Conservation (phyloP, 768 basidiomycete species). For the Suillus plorans region DNA sequence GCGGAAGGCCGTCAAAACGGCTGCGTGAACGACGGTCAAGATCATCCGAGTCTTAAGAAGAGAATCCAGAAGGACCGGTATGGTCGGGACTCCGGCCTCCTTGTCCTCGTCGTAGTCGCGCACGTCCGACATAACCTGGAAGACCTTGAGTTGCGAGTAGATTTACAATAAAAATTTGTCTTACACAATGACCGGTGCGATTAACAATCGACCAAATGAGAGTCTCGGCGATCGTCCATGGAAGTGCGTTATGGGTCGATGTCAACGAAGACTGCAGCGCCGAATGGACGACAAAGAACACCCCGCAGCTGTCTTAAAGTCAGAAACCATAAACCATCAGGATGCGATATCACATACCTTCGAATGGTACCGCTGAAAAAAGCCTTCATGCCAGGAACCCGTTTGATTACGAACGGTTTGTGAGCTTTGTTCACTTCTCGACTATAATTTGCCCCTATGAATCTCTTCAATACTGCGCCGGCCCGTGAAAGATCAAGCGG, state of each 20-base stretch:
- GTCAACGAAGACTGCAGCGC: too few species aligned
- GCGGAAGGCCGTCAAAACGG: not conserved
- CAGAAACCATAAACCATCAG: not conserved
- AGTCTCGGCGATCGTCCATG: too few species aligned
- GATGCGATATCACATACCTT: not conserved
- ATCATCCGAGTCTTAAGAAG: not conserved
- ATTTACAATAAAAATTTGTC: not conserved
- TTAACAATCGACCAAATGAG: not conserved
- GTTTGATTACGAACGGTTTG: not conserved
- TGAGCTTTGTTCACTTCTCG: not conserved
- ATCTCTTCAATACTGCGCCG: not conserved
- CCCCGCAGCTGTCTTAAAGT: too few species aligned
- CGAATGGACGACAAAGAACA: too few species aligned
- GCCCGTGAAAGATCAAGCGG: not conserved
- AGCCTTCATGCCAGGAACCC: not conserved
- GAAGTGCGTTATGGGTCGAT: too few species aligned
- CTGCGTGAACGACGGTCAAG: not conserved
- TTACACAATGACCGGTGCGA: not conserved
- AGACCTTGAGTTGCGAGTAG: not conserved
- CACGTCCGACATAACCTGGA: not conserved
- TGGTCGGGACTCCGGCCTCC: too few species aligned
- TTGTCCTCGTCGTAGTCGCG: too few species aligned
- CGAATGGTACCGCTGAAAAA: not conserved
- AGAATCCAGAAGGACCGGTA: too few species aligned
- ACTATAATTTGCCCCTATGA: not conserved